Evolutionary conservation across 2,329 filamentous ascomycete species (phyloP).

Genomic region (Orbilia javanica): DNA sequence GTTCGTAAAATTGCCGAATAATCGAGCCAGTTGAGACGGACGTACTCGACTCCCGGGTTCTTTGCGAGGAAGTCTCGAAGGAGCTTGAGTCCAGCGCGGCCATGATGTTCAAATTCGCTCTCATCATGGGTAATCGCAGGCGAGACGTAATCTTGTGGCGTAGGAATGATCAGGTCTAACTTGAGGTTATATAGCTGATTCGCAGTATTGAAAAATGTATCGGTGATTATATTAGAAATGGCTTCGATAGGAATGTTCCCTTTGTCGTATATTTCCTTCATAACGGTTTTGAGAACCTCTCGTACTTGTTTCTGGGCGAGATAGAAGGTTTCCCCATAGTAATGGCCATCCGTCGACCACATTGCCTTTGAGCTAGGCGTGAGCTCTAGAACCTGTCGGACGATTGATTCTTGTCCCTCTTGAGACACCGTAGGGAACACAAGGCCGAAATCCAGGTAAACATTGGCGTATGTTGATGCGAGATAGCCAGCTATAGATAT

Average conservation of each 20-base stretch:
- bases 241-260: slow-evolving; percentile 73
- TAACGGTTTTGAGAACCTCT: slow-evolving; percentile 71
- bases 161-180: slow-evolving; percentile 63
- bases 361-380: slow-evolving; percentile 60
- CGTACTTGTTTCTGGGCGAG: slow-evolving; percentile 67
- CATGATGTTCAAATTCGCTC: slow-evolving; percentile 58
- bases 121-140: neutral
- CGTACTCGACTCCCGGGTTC: slow-evolving; percentile 72
- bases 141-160: neutral
- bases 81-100: slow-evolving; percentile 14
- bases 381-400: slow-evolving; percentile 78
- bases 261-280: slow-evolving; percentile 73
- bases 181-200: slow-evolving; percentile 79
- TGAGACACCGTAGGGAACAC: slow-evolving; percentile 83
- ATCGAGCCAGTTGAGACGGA: slow-evolving; percentile 83
- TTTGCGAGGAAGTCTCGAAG: slow-evolving; percentile 68
- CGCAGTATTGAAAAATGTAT: slow-evolving; percentile 81
- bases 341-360: slow-evolving; percentile 62
- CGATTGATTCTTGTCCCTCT: slow-evolving; percentile 78
- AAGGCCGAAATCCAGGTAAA: slow-evolving; percentile 84
- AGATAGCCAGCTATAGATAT: slow-evolving; percentile 80
- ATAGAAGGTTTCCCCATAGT: slow-evolving; percentile 60
- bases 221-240: slow-evolving; percentile 74
- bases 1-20: slow-evolving; percentile 78
- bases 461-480: slow-evolving; percentile 80